These are phyloP conservation scores for Aureococcus anophagefferens DNA, from an alignment of 108 stramenopile genomes.

Conservation along the genomic window DNA sequence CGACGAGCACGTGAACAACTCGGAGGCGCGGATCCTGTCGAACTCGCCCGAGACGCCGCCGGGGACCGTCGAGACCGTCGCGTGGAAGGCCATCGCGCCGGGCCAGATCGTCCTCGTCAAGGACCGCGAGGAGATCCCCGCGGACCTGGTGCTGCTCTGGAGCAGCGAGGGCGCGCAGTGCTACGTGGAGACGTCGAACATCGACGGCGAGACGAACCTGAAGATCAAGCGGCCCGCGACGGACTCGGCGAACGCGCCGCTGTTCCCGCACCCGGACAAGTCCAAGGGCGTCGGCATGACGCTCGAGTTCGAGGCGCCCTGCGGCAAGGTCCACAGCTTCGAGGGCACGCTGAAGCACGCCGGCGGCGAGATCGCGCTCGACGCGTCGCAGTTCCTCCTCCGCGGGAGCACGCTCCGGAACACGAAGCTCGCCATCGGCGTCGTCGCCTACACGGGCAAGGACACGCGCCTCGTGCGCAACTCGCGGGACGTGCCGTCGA, in stretches of 20 bases:
- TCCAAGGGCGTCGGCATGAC: not conserved
- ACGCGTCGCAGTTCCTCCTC: slow-evolving; percentile 73
- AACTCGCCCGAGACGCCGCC: slow-evolving; percentile 7
- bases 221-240: slow-evolving; percentile 44
- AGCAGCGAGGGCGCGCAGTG: slow-evolving; percentile 65
- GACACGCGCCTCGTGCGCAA: slow-evolving; percentile 89
- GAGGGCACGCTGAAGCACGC: slow-evolving; percentile 59
- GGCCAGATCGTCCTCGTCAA: slow-evolving; percentile 80
- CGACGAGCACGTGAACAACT: slow-evolving; percentile 70
- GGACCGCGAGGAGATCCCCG: slow-evolving; percentile 83
- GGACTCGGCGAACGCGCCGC: not conserved
- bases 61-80: not conserved
- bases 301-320: not conserved
- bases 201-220: slow-evolving; percentile 96
- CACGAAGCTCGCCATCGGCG: slow-evolving; percentile 86
- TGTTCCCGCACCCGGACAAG: not conserved
- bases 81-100: slow-evolving; percentile 55
- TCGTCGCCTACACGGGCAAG: slow-evolving; percentile 85
- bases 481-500: slow-evolving; percentile 75
- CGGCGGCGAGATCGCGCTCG: slow-evolving; percentile 48
- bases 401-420: slow-evolving; percentile 87
- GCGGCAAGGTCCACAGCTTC: slow-evolving; percentile 62
- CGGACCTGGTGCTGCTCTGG: slow-evolving; percentile 80
- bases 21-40: slow-evolving; percentile 46
- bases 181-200: slow-evolving; percentile 89